Evolutionary conservation across 2,329 filamentous ascomycete species (phyloP).

Genomic region (Cladosporium sphaerospermum): DNA sequence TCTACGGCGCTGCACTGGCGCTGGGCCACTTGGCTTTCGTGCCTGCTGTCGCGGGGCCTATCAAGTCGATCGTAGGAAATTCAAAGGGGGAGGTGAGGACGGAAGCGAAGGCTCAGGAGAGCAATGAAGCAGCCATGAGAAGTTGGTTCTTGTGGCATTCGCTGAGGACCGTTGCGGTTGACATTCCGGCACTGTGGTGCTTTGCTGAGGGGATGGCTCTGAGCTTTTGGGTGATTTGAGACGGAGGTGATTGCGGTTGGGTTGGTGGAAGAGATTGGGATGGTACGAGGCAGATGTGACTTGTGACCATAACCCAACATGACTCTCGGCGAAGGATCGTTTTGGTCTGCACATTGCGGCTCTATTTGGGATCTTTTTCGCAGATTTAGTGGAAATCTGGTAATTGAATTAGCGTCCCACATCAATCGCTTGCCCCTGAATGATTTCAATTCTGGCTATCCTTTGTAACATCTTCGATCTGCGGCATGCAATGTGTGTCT

Average conservation of each 20-base stretch:
- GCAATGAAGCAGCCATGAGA: constrained; percentile 20
- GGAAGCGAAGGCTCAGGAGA: constrained; percentile 15
- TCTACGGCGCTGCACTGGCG: constrained; percentile 22
- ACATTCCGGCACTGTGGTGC: constrained; percentile 25
- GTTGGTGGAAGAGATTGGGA: too few relatives aligned
- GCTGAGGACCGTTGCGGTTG: constrained; percentile 21
- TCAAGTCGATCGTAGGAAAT: constrained; percentile 16
- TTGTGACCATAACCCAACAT: too few relatives aligned
- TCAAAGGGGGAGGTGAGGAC: constrained; percentile 13
- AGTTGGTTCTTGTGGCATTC: constrained; percentile 25
- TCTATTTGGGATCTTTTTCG: too few relatives aligned
- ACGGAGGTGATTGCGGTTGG: neutral
- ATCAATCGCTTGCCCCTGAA: too few relatives aligned
- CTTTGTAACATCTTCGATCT: too few relatives aligned
- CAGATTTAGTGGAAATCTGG: too few relatives aligned
- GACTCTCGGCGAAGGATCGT: too few relatives aligned
- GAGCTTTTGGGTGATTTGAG: constrained; percentile 20
- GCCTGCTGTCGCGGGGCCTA: constrained; percentile 4
- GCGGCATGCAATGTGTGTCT: too few relatives aligned
- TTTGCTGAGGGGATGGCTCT: constrained; percentile 25
- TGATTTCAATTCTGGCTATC: too few relatives aligned
- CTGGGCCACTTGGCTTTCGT: constrained; percentile 23
- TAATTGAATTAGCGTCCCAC: too few relatives aligned
- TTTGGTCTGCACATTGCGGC: too few relatives aligned
- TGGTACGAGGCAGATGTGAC: too few relatives aligned